Conservation (phyloP, 495 filamentous ascomycete genomes). For the Mycothermus thermophilus region DNA sequence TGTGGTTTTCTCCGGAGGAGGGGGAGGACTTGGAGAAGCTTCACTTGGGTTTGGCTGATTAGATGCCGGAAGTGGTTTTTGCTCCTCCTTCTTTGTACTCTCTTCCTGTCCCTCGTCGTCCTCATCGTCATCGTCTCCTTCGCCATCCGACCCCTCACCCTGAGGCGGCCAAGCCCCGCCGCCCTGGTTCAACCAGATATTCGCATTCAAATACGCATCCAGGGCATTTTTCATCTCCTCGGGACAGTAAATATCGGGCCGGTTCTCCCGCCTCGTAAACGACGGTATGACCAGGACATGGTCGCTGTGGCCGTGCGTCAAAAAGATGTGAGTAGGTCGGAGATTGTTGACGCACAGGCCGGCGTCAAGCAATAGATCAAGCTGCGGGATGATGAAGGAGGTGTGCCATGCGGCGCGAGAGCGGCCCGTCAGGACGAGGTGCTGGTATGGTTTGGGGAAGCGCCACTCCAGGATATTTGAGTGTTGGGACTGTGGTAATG, state of each 20-base stretch:
- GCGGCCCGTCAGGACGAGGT: constrained; percentile 22
- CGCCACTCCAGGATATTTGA: constrained; percentile 25
- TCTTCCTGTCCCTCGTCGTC: no score
- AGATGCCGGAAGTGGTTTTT: neutral
- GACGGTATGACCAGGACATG: constrained; percentile 21
- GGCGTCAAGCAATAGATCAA: constrained; percentile 27
- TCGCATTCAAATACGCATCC: constrained; percentile 16
- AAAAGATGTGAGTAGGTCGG: constrained; percentile 28
- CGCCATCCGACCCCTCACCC: neutral
- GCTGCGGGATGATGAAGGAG: constrained; percentile 26
- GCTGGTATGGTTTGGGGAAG: constrained; percentile 23
- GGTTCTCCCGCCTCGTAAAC: constrained; percentile 20
- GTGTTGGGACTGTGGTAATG: constrained; percentile 21
- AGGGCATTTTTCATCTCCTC: constrained; percentile 18
- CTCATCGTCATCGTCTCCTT: neutral
- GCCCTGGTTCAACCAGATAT: constrained; percentile 17
- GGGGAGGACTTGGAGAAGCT: constrained; percentile 2
- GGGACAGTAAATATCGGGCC: constrained; percentile 23
- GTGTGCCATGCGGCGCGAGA: constrained; percentile 32
- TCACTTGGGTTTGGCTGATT: neutral
- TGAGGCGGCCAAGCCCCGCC: constrained; percentile 9
- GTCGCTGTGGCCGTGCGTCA: constrained; percentile 30
- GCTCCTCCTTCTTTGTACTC: no score
- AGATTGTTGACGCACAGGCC: constrained; percentile 22
- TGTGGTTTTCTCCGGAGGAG: no score